These are phyloP conservation scores for Sclerotinia sclerotiorum DNA, from an alignment of 2,329 filamentous ascomycete genomes.

Conservation along the genomic window DNA sequence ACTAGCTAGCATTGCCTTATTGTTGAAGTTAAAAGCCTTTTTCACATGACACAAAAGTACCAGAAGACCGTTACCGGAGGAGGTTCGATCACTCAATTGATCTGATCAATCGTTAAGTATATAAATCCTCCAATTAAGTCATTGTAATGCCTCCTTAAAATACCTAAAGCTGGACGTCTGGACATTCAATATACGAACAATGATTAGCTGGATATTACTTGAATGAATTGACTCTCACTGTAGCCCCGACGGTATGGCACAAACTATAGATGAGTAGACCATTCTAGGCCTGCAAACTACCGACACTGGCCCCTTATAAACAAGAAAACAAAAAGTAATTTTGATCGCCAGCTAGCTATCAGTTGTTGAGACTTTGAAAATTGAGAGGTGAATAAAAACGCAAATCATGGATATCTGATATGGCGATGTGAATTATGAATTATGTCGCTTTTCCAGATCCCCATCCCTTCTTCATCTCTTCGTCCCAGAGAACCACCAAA, in stretches of 20 bases:
- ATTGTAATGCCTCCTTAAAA: neutral
- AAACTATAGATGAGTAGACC: neutral
- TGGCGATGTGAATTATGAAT: neutral
- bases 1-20: no score
- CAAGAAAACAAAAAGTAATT: no score
- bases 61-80: neutral
- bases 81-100: neutral
- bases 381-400: neutral
- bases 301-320: neutral
- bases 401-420: neutral
- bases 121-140: neutral
- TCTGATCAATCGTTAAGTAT: neutral
- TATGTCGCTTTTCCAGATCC: slow-evolving; percentile 23
- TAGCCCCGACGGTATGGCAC: neutral
- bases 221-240: neutral
- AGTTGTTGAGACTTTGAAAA: neutral
- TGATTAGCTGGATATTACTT: neutral
- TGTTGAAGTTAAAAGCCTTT: no score
- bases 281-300: neutral
- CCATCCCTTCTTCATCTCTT: slow-evolving; percentile 31
- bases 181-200: neutral
- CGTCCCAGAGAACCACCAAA: slow-evolving; percentile 30
- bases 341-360: neutral
- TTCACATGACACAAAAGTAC: neutral
- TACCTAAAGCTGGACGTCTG: neutral